Percentiles rank a stretch among this genome's conserved stretches.
phyloP scores from a whole-genome alignment of 2,329 filamentous ascomycete genomes.

The Aspergillus amoenus region DNA sequence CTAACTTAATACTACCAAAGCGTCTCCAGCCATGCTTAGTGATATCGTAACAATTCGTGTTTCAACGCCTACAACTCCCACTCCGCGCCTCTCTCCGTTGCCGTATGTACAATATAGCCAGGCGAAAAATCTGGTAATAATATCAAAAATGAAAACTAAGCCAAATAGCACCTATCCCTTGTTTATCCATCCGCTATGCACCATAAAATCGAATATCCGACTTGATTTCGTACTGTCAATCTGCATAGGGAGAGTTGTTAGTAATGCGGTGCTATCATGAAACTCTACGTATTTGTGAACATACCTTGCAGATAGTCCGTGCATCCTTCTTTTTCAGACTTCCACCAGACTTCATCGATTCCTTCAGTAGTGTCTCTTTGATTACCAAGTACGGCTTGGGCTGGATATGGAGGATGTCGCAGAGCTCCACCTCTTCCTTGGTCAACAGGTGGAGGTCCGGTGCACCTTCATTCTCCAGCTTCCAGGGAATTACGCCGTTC shows the following conservation, averaged over 20 bases:
- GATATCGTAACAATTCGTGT: not conserved
- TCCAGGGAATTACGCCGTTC: constrained; percentile 52
- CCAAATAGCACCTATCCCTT: constrained; percentile 59
- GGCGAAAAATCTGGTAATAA: not conserved
- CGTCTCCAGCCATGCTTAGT: not conserved
- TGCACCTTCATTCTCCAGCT: constrained; percentile 71
- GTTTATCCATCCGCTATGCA: constrained; percentile 86
- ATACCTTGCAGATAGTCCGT: constrained; percentile 71
- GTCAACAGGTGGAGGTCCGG: constrained; percentile 80
- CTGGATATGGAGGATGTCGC: constrained; percentile 77
- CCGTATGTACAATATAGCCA: constrained; percentile 6
- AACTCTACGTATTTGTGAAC: constrained; percentile 7
- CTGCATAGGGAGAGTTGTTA: constrained; percentile 32
- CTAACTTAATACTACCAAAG: not conserved
- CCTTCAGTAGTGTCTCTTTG: constrained; percentile 88
- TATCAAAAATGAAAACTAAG: not conserved
- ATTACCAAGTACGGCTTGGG: constrained; percentile 95
- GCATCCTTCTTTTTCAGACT: constrained; percentile 91
- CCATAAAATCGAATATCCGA: constrained; percentile 91
- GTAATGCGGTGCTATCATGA: not conserved
- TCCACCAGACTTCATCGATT: constrained; percentile 86
- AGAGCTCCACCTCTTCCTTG: constrained; percentile 80
- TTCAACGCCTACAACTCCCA: constrained; percentile 17
- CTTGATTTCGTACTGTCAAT: constrained; percentile 83
- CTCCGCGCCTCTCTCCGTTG: not conserved